Percentiles rank a stretch among this genome's conserved stretches.
Evolutionary conservation across 1,284 basidiomycete genomes (phyloP).

Genomic region (Boletellus deceptivus): DNA sequence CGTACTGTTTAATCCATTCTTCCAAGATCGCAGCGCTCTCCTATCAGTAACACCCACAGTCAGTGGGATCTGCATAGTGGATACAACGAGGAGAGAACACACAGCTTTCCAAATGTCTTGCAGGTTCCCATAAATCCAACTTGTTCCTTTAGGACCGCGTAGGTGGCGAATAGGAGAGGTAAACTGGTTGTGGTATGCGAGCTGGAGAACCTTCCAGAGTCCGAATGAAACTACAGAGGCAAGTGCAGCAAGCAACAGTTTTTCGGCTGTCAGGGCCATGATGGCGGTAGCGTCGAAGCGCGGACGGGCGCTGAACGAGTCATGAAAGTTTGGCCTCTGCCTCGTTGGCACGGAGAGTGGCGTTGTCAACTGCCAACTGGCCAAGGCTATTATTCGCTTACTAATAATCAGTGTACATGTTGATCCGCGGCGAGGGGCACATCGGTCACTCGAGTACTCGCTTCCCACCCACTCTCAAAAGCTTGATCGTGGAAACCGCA

Average conservation of each 20-base stretch:
- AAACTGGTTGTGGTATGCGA: neutral
- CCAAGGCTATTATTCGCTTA: no score
- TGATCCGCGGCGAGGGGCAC: no score
- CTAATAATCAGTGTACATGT: no score
- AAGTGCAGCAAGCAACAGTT: neutral
- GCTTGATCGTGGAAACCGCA: no score
- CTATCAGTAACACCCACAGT: constrained; percentile 15
- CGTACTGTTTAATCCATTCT: constrained; percentile 55
- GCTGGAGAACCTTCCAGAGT: neutral
- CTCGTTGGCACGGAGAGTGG: no score
- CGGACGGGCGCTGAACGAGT: no score
- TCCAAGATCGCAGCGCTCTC: constrained; percentile 37
- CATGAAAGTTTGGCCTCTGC: no score
- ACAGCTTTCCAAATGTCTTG: constrained; percentile 7
- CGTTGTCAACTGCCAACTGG: no score
- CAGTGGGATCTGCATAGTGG: neutral
- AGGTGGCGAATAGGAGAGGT: constrained; percentile 44
- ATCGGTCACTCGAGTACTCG: no score
- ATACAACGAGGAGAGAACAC: constrained; percentile 41
- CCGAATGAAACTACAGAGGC: neutral
- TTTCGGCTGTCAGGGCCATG: neutral
- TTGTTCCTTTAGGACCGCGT: constrained; percentile 49
- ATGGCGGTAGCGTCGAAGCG: neutral
- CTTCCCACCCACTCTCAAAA: no score
- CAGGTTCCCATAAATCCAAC: constrained; percentile 56